phyloP scores from a whole-genome alignment of 768 basidiomycete species.

The Infundibulicybe gibba region DNA sequence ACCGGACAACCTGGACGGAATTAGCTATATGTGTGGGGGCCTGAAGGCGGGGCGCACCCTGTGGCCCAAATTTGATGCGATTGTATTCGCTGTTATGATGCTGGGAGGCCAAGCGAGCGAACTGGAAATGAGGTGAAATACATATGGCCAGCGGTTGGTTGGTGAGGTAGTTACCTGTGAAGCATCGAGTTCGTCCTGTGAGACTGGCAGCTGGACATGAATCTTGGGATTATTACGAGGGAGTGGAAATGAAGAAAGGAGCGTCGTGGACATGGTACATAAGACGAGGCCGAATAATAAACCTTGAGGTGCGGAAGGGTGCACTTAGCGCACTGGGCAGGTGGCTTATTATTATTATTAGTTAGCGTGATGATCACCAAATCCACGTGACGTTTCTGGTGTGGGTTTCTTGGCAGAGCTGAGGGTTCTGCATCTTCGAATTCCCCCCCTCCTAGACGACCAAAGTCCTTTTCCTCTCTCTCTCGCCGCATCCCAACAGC shows the following conservation, averaged over 20 bases:
- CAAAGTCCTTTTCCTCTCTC: no score
- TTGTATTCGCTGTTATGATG: conserved; percentile 74
- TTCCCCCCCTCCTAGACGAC: no score
- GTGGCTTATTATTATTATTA: not conserved
- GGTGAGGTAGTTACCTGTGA: not conserved
- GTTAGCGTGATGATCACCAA: not conserved
- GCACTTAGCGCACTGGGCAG: no score
- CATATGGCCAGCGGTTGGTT: conserved; percentile 4
- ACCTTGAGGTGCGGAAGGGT: no score
- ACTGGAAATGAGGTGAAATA: conserved; percentile 24
- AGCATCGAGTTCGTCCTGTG: not conserved
- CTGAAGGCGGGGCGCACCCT: conserved; percentile 18
- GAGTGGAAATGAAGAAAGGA: not conserved
- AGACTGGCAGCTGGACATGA: not conserved
- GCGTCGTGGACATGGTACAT: not conserved
- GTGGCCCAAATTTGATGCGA: conserved; percentile 57
- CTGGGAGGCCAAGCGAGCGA: conserved; percentile 63
- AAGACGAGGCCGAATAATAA: no score
- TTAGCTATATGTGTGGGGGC: conserved; percentile 2
- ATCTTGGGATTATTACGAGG: not conserved
- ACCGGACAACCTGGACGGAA: conserved; percentile 48
- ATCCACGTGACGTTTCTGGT: not conserved
- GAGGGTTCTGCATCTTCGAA: no score
- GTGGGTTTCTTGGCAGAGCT: not conserved
- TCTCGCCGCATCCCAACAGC: no score